Conservation (phyloP, 768 basidiomycete species). For the Kwoniella dendrophila region DNA sequence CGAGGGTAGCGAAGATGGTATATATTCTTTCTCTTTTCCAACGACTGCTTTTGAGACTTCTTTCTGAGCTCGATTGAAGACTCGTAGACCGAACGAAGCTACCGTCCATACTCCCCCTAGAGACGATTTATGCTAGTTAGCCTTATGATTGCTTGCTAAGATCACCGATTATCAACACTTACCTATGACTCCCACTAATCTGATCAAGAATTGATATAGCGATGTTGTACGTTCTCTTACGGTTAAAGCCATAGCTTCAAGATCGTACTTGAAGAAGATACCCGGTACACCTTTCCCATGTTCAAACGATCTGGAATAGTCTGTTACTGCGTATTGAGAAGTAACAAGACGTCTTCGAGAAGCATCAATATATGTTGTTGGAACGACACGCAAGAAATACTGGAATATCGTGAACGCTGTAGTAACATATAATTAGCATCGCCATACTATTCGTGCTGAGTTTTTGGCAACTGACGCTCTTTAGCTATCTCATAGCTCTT, state of each 20-base stretch:
- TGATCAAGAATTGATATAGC: constrained; percentile 77
- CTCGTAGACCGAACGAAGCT: constrained; percentile 49
- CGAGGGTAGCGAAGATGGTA: constrained; percentile 29
- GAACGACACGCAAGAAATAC: constrained; percentile 93
- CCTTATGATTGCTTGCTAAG: background rate
- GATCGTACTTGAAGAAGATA: constrained; percentile 97
- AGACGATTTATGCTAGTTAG: background rate
- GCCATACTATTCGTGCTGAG: background rate
- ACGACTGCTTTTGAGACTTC: constrained; percentile 38
- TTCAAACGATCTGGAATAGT: constrained; percentile 75
- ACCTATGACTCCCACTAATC: constrained; percentile 87
- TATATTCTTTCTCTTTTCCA: constrained; percentile 31
- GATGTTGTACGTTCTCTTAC: constrained; percentile 86
- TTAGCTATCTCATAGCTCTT: constrained; percentile 76
- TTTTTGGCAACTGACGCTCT: constrained; percentile 62
- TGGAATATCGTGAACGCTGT: constrained; percentile 87
- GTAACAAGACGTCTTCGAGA: constrained; percentile 60
- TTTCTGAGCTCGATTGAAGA: constrained; percentile 51
- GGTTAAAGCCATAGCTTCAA: constrained; percentile 83
- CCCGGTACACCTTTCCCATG: constrained; percentile 79
- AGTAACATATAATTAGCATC: background rate
- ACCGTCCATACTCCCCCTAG: constrained; percentile 56
- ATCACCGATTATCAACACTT: constrained; percentile 11
- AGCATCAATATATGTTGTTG: constrained; percentile 74
- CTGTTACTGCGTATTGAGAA: constrained; percentile 84